Conservation (phyloP, 805 yeast species). For the Vanderwaltozyma polyspora region DNA sequence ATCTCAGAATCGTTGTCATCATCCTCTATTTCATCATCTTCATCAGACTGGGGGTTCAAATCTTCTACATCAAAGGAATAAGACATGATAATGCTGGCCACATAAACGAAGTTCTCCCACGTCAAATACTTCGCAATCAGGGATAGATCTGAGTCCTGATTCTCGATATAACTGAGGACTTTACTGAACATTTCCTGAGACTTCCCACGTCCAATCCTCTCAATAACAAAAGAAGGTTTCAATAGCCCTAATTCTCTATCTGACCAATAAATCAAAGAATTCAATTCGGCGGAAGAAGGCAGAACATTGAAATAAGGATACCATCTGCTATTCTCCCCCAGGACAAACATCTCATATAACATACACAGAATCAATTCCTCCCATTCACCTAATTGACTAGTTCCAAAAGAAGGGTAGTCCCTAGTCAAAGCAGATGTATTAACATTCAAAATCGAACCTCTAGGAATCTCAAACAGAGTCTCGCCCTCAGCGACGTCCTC, state of each 20-base stretch:
- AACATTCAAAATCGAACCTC: conserved; percentile 45
- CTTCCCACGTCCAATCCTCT: conserved; percentile 57
- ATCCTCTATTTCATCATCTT: conserved; percentile 25
- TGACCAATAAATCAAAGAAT: conserved; percentile 73
- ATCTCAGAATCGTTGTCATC: conserved; percentile 31
- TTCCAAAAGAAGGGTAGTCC: conserved; percentile 27
- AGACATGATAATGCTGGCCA: conserved; percentile 77
- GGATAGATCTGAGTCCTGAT: conserved; percentile 25
- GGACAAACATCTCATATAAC: conserved; percentile 44
- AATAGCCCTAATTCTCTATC: conserved; percentile 45
- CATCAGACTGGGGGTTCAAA: conserved; percentile 25
- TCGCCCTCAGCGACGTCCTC: conserved; percentile 54
- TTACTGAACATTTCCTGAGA: conserved; percentile 50
- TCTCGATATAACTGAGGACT: conserved; percentile 16
- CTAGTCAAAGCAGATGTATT: conserved; percentile 40
- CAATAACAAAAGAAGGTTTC: conserved; percentile 58
- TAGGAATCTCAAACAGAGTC: conserved; percentile 57
- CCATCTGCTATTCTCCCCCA: conserved; percentile 49
- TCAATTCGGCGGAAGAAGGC: conserved; percentile 41
- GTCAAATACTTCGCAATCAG: conserved; percentile 28
- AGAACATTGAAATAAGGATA: conserved; percentile 56
- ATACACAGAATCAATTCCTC: conserved; percentile 60
- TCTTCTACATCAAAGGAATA: conserved; percentile 79
- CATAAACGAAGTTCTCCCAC: conserved; percentile 50
- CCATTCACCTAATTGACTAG: conserved; percentile 51